Percentiles rank a stretch among this genome's conserved stretches.
These are phyloP conservation scores for Phylloporus sp. DNA, from an alignment of 1,284 basidiomycete genomes.

Conservation along the genomic window DNA sequence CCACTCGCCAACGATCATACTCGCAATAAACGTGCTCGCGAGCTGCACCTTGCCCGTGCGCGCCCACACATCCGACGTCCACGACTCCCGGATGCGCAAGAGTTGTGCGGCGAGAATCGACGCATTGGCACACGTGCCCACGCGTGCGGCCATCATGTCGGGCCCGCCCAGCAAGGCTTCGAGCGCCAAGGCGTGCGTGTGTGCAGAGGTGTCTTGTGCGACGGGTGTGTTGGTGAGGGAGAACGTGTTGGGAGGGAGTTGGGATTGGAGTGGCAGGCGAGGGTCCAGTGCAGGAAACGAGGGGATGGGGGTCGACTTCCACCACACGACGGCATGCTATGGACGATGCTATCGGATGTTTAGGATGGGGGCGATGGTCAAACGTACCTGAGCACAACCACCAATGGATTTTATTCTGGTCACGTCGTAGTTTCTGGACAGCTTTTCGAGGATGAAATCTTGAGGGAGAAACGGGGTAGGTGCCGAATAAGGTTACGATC, in stretches of 20 bases:
- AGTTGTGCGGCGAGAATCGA: slow-evolving; percentile 76
- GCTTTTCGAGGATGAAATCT: slow-evolving; percentile 80
- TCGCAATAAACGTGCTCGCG: slow-evolving; percentile 76
- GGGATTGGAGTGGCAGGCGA: slow-evolving; percentile 66
- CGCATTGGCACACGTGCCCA: slow-evolving; percentile 73
- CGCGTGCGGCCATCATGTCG: slow-evolving; percentile 75
- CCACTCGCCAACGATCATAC: slow-evolving; percentile 75
- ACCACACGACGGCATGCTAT: slow-evolving; percentile 84
- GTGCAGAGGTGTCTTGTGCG: slow-evolving; percentile 79
- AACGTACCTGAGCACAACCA: slow-evolving; percentile 72
- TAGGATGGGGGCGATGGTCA: too few species aligned
- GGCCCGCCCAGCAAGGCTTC: slow-evolving; percentile 79
- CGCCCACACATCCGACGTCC: slow-evolving; percentile 76
- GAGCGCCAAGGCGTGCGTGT: slow-evolving; percentile 75
- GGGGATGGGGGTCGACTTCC: slow-evolving; percentile 75
- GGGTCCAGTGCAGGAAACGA: slow-evolving; percentile 74
- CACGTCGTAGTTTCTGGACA: slow-evolving; percentile 71
- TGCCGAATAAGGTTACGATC: slow-evolving; percentile 44
- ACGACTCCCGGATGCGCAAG: slow-evolving; percentile 72
- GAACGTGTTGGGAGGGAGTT: slow-evolving; percentile 72
- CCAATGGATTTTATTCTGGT: slow-evolving; percentile 74
- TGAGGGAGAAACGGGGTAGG: slow-evolving; percentile 17
- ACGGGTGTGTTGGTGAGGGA: slow-evolving; percentile 79
- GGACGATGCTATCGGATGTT: slow-evolving; percentile 1
- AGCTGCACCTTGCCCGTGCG: slow-evolving; percentile 74